Base-by-base conservation (phyloP, 768 basidiomycete species). In the Hebeloma cylindrosporum region DNA sequence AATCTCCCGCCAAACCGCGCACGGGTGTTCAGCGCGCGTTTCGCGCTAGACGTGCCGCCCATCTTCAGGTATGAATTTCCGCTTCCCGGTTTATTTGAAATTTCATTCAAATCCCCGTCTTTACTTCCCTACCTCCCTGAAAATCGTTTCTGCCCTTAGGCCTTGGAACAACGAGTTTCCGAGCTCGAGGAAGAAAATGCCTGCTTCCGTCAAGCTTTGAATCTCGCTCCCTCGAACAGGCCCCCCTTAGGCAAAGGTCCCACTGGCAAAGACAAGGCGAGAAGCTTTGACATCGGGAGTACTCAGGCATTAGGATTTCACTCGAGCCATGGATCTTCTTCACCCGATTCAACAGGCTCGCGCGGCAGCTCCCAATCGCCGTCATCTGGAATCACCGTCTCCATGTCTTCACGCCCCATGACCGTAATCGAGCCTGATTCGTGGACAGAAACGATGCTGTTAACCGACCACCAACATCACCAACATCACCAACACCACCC, bases 11-110 rank as follows among this genome's bases (percentile, higher is more conserved):
- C 85, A 3, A 86, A 86, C 57, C 80, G 90, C 51, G 90, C 91
- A 21, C 73, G 92, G 46, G 93, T 58, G 88, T 93, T 13, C 91
- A 94, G 62, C 70, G 91, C 59, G 91, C 90, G 7, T 94, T 93
- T 71, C 78, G 91, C 51, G 92, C 91, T 25, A 74, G 92, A 53
- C 80, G 91, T 56, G 90, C 90, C 50, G 89, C 89, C 45, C 91
- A 93, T 64, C 75, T 94, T 43, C 79, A 85, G 73, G 88, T 88
- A 56, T 48, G 62, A 59, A 56, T 53, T 61, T 63, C 60, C 66
- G 60, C 49, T 53, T 47, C 40, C 54, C 46, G 40, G 42, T 29
- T 29, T 54, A 65, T 66, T 57, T 70, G 63, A 68, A 69, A 68
- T 76, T 71, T 62, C 60, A 56, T 60, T 71, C 65, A 66, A 60